These are phyloP conservation scores for Phytophthora aleatoria DNA, from an alignment of 352 stramenopile species.

Conservation along the genomic window DNA sequence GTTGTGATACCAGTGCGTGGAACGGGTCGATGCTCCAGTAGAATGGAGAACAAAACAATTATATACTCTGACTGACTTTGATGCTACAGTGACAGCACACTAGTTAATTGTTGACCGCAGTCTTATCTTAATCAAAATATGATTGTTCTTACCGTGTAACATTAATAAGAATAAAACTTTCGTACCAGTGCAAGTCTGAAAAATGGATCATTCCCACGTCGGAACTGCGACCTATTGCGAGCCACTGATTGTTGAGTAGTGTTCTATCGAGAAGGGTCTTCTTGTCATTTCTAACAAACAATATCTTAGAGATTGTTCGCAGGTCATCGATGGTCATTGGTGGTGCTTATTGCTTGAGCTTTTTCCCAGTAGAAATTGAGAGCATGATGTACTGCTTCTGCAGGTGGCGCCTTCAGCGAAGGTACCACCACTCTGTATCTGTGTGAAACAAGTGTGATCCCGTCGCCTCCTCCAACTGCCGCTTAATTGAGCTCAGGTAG, in stretches of 20 bases:
- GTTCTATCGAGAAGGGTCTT: not conserved
- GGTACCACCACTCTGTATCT: not conserved
- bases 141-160: not conserved
- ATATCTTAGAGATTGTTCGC: not conserved
- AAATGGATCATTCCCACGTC: not conserved
- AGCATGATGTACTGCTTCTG: constrained; percentile 5
- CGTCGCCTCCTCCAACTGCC: not conserved
- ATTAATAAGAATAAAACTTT: not conserved
- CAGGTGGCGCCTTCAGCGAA: constrained; percentile 4
- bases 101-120: not conserved
- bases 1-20: not conserved
- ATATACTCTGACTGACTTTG: constrained; percentile 4
- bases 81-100: not conserved
- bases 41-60: constrained; percentile 2
- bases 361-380: constrained; percentile 3
- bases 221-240: not conserved
- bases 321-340: too few species aligned
- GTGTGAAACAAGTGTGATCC: not conserved
- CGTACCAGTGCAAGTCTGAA: not conserved
- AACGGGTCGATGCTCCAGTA: not conserved
- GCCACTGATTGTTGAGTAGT: not conserved
- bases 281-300: constrained; percentile 1
- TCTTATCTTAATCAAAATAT: not conserved
- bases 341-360: not conserved
- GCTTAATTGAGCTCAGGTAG: constrained; percentile 7